Conservation (phyloP, 805 yeast species). For the Barnettozyma wickerhamii region DNA sequence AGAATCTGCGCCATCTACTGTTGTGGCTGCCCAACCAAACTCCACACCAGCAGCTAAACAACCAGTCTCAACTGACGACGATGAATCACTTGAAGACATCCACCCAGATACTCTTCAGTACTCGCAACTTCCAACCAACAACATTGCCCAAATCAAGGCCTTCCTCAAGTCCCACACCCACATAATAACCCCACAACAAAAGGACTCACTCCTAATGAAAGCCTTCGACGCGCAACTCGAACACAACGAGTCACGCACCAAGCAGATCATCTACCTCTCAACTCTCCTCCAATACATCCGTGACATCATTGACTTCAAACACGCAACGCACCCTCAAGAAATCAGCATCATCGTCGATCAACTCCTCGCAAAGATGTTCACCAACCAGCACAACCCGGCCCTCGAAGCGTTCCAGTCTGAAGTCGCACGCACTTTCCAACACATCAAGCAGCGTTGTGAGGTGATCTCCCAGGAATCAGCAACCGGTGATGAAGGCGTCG, state of each 20-base stretch:
- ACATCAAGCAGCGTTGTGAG: constrained; percentile 72
- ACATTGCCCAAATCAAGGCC: constrained; percentile 45
- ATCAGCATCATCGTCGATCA: constrained; percentile 48
- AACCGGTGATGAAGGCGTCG: constrained; percentile 45
- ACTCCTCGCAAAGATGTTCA: constrained; percentile 60
- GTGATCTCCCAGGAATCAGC: constrained; percentile 51
- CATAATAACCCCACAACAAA: constrained; percentile 77
- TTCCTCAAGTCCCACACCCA: constrained; percentile 52
- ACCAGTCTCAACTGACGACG: constrained; percentile 21
- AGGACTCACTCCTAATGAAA: constrained; percentile 88
- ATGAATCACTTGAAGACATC: constrained; percentile 10
- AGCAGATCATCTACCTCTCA: constrained; percentile 74
- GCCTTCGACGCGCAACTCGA: constrained; percentile 81
- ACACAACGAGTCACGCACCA: constrained; percentile 50
- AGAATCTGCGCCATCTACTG: background rate
- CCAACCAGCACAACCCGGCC: constrained; percentile 49
- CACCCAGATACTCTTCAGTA: constrained; percentile 35
- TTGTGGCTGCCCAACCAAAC: background rate
- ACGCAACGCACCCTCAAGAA: constrained; percentile 29
- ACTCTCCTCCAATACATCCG: constrained; percentile 69
- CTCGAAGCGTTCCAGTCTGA: constrained; percentile 66
- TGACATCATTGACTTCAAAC: constrained; percentile 35
- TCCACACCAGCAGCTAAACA: background rate
- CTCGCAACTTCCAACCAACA: constrained; percentile 48
- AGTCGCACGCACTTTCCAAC: constrained; percentile 67